A percentile compares a stretch with the other conserved stretches of the same genome.
Conservation (phyloP, 768 basidiomycete genomes). For the Lentinula guzmanii region DNA sequence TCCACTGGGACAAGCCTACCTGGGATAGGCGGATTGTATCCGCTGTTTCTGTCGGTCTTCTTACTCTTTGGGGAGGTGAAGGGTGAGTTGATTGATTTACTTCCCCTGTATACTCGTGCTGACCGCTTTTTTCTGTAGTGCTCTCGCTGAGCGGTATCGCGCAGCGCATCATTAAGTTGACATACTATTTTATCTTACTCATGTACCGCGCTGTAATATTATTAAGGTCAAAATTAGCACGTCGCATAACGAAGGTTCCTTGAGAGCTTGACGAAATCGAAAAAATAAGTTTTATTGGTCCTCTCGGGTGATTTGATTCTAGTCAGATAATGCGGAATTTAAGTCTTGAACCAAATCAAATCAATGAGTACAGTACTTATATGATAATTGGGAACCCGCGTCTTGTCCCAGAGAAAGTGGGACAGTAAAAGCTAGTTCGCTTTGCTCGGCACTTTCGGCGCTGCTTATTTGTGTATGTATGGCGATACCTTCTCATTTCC, state of each 20-base stretch:
- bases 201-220: background rate
- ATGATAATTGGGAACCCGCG: too few species aligned
- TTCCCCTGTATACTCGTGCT: background rate
- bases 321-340: too few species aligned
- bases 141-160: constrained; percentile 16
- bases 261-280: too few species aligned
- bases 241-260: too few species aligned
- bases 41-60: constrained; percentile 49
- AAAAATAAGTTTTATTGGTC: too few species aligned
- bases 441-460: background rate
- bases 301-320: too few species aligned
- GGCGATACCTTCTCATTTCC: background rate
- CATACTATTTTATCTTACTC: background rate
- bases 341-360: too few species aligned
- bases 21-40: constrained; percentile 66
- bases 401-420: too few species aligned
- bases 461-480: background rate
- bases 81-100: constrained; percentile 37
- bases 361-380: too few species aligned
- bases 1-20: constrained; percentile 53
- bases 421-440: too few species aligned
- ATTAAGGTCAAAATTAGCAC: background rate
- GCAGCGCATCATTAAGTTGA: background rate
- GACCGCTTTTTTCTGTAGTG: background rate
- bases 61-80: constrained; percentile 61